Evolutionary conservation across 257 asterid species (phyloP).

Genomic region (Misopates orontium): DNA sequence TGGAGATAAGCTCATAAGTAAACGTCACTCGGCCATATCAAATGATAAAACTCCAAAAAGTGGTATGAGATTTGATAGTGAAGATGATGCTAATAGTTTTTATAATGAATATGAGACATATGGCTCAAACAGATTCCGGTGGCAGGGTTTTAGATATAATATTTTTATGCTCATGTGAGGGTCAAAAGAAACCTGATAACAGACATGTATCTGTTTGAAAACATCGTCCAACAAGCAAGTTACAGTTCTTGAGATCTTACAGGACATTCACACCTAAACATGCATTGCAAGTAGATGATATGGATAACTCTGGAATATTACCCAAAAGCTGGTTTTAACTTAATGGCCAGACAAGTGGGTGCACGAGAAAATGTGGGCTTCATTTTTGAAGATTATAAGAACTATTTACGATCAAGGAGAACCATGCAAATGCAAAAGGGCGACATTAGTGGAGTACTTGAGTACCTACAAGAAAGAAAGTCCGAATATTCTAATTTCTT

Average conservation of each 20-base stretch:
- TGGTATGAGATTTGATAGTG: slow-evolving; percentile 21
- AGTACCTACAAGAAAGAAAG: not conserved
- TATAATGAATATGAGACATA: slow-evolving; percentile 1
- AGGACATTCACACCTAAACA: not conserved
- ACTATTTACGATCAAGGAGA: slow-evolving; percentile 11
- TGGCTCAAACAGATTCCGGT: not conserved
- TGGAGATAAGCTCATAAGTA: no score
- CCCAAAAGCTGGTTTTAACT: slow-evolving; percentile 5
- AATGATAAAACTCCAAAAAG: not conserved
- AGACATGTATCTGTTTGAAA: not conserved
- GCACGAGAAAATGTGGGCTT: not conserved
- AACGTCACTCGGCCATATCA: no score
- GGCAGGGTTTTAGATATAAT: not conserved
- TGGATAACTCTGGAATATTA: slow-evolving; percentile 1
- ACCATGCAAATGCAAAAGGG: not conserved
- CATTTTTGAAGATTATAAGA: slow-evolving; percentile 14
- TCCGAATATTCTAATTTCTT: not conserved
- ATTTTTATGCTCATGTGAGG: slow-evolving; percentile 6
- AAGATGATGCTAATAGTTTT: not conserved
- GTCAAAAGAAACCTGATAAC: not conserved
- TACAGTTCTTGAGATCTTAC: not conserved
- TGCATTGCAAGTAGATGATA: not conserved
- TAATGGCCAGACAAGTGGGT: slow-evolving; percentile 9
- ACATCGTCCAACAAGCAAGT: not conserved
- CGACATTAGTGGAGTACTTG: not conserved